Percentiles rank a stretch among this genome's conserved stretches.
Evolutionary conservation across 805 yeast species (phyloP).

Genomic region (Debaryomyces castellii): DNA sequence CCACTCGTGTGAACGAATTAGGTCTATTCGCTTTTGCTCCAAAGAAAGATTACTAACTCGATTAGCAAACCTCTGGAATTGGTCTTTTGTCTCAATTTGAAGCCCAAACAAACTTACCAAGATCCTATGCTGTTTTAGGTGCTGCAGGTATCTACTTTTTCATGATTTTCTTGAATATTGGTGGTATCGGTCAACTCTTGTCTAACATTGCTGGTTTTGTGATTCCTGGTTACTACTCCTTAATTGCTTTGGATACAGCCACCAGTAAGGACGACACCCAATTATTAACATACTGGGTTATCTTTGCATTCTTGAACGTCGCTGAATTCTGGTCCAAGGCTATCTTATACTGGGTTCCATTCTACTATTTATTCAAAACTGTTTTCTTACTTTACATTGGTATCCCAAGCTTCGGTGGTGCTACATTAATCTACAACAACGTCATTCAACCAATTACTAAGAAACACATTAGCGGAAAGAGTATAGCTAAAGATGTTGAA

Average conservation of each 20-base stretch:
- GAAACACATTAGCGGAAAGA: constrained; percentile 30
- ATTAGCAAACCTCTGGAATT: constrained; percentile 30
- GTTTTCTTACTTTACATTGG: constrained; percentile 83
- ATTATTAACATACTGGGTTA: constrained; percentile 95
- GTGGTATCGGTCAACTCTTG: constrained; percentile 92
- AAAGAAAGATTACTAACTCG: constrained; percentile 11
- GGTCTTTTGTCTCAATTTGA: constrained; percentile 37
- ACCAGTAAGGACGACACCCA: constrained; percentile 76
- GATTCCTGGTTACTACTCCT: constrained; percentile 85
- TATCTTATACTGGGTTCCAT: constrained; percentile 92
- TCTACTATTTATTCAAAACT: constrained; percentile 93
- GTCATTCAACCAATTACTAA: constrained; percentile 67
- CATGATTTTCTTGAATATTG: constrained; percentile 82
- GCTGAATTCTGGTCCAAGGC: constrained; percentile 95
- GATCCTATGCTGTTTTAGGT: constrained; percentile 79
- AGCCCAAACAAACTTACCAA: constrained; percentile 59
- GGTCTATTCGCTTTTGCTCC: not conserved
- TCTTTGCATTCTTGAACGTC: constrained; percentile 88
- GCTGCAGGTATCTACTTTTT: constrained; percentile 66
- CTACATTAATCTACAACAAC: constrained; percentile 62
- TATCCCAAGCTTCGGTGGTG: constrained; percentile 87
- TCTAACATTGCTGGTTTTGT: constrained; percentile 91
- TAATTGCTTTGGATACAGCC: constrained; percentile 76
- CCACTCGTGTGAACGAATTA: not conserved
- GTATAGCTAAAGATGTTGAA: constrained; percentile 44